Base-by-base conservation (phyloP, 768 basidiomycete species). In the Tricholomella constricta region DNA sequence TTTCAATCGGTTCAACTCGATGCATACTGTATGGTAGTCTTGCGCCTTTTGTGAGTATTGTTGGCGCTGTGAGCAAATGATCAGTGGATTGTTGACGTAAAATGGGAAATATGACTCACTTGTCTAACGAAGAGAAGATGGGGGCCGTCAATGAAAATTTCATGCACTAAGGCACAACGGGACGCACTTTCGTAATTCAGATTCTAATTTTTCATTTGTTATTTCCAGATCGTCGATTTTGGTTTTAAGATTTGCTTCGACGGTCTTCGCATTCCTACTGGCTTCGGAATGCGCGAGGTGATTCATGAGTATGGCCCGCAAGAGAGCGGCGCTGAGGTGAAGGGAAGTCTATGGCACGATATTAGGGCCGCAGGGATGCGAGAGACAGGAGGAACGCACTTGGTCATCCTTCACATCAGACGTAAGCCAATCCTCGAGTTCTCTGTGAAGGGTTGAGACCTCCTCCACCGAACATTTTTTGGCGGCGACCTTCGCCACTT, bases 391-490 rank as follows among this genome's bases (percentile, higher is more conserved):
- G 65, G 62, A 45, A 77, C 82, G 62, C 62, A 89, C 89, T 73
- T 85, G 83, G 55, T 85, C 83, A 61, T 84, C 80, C 63, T 82
- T 83, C 59, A 70, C 74, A 61, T 86, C 85, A 46, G 81, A 73
- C 40, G 73, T 75, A 51, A 92, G 69, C 88, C 88, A 92, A 55
- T 83, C 82, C 66, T 89, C 81, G 56, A 92, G 78, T 72, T 92
- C 90, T 64, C 84, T 81, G 72, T 89, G 87, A 58, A 92, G 80
- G 54, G 78, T 73, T 46, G 84, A 81, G 46, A 92, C 88, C 74
- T 92, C 90, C 68, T 91, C 90, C 55, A 92, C 89, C 34, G 88
- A 89, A 72, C 88, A 90, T 79, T 89, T 91, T 82, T 89, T 89
- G 12, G 83, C 81, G 29, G 90, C 90, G 61, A 91, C 85, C 62